A percentile compares a stretch with the other conserved stretches of the same genome.
phyloP scores from a whole-genome alignment of 768 basidiomycete genomes.

The Tulasnella calospora region DNA sequence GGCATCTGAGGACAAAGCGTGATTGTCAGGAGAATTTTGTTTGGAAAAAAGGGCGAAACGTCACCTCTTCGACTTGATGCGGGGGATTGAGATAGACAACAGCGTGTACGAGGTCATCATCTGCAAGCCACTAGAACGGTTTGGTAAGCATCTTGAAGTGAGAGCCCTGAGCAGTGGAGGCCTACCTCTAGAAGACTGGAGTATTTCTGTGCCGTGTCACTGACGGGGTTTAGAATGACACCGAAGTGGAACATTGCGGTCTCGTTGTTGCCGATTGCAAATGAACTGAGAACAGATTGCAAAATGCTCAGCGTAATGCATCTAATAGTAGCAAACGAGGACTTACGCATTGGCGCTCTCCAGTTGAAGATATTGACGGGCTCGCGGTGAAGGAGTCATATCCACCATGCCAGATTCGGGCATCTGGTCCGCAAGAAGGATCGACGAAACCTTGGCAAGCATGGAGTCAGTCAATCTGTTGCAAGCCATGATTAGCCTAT shows the following conservation, averaged over 20 bases:
- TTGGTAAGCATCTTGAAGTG: background rate
- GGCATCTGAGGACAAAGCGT: constrained; percentile 53
- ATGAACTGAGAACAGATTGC: constrained; percentile 46
- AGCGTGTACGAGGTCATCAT: constrained; percentile 59
- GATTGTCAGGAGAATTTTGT: background rate
- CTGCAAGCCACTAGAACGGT: constrained; percentile 55
- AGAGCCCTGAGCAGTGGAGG: background rate
- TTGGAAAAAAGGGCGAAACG: constrained; percentile 26
- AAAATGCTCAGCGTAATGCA: background rate
- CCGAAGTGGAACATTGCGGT: constrained; percentile 66
- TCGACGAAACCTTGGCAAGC: constrained; percentile 56
- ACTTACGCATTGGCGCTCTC: constrained; percentile 62
- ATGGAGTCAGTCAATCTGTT: constrained; percentile 29
- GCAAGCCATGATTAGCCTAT: constrained; percentile 42
- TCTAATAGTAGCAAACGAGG: background rate
- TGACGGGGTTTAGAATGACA: constrained; percentile 77
- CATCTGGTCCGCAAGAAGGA: constrained; percentile 63
- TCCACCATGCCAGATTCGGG: constrained; percentile 70
- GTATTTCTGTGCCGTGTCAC: constrained; percentile 82
- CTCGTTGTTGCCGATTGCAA: constrained; percentile 61
- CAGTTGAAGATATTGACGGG: constrained; percentile 55
- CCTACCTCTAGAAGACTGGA: constrained; percentile 68
- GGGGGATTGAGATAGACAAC: constrained; percentile 78
- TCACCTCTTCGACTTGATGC: constrained; percentile 56
- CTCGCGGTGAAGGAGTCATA: constrained; percentile 43